Conservation (phyloP, 1,139 yeast genomes). For the Geotrichum citri-aurantii region DNA sequence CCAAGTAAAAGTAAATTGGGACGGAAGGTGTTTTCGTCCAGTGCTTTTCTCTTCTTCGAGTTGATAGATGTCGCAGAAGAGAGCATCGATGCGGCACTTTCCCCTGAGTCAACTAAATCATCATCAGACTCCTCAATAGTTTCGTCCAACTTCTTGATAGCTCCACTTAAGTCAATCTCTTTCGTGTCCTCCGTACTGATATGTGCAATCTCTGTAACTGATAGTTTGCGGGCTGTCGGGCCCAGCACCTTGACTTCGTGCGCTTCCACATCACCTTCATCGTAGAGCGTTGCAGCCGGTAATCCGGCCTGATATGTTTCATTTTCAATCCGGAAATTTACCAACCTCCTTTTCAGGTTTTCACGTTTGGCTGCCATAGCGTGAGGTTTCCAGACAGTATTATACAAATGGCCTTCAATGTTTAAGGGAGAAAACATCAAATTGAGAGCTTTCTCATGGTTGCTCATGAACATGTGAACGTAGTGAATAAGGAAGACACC, state of each 20-base stretch:
- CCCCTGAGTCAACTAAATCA: neutral
- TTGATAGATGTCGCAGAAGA: neutral
- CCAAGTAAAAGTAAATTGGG: too few relatives aligned
- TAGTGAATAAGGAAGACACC: slow-evolving; percentile 89
- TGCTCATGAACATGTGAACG: slow-evolving; percentile 55
- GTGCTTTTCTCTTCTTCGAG: neutral
- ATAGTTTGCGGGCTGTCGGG: neutral
- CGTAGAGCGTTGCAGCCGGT: neutral
- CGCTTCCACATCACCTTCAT: neutral
- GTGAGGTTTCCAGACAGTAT: slow-evolving; percentile 1
- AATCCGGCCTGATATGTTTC: neutral
- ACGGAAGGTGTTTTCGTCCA: too few relatives aligned
- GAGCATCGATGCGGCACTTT: neutral
- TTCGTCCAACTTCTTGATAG: neutral
- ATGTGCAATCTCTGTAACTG: neutral
- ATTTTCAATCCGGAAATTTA: neutral
- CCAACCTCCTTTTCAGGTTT: slow-evolving; percentile 5
- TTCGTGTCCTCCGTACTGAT: neutral
- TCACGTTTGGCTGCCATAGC: slow-evolving; percentile 2
- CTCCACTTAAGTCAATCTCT: neutral
- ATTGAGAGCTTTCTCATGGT: slow-evolving; percentile 46
- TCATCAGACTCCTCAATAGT: neutral
- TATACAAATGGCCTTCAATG: neutral
- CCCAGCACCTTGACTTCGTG: neutral
- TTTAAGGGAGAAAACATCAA: slow-evolving; percentile 40